Evolutionary conservation across 2,329 filamentous ascomycete genomes (phyloP).

Genomic region (Fusarium sp.): DNA sequence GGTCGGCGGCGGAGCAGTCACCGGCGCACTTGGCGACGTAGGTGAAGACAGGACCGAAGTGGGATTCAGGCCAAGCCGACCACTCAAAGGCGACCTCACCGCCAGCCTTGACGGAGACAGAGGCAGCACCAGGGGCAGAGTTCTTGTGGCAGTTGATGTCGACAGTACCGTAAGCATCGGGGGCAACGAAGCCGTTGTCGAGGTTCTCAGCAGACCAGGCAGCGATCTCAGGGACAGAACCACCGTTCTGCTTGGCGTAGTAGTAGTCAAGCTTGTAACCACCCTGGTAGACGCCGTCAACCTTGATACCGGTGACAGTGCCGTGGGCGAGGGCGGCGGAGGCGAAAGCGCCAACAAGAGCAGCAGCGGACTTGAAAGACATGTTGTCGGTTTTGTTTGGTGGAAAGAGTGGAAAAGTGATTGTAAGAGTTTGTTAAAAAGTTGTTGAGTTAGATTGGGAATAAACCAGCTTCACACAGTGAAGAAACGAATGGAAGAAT

Average conservation of each 20-base stretch:
- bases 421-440: neutral
- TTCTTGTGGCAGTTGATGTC: slow-evolving; percentile 64
- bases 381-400: slow-evolving; percentile 22
- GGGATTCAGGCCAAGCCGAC: slow-evolving; percentile 57
- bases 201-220: slow-evolving; percentile 60
- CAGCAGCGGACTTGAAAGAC: slow-evolving; percentile 38
- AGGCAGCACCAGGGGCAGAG: slow-evolving; percentile 49
- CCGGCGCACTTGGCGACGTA: slow-evolving; percentile 71
- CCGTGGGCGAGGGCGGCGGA: slow-evolving; percentile 40
- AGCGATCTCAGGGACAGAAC: slow-evolving; percentile 33
- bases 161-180: slow-evolving; percentile 51
- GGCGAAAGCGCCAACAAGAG: slow-evolving; percentile 40
- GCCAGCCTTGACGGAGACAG: slow-evolving; percentile 56
- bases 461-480: slow-evolving; percentile 48
- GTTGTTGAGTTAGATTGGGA: slow-evolving; percentile 1
- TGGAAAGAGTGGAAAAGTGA: neutral
- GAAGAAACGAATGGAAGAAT: slow-evolving; percentile 42
- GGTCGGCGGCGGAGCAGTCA: slow-evolving; percentile 66
- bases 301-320: slow-evolving; percentile 41
- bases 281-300: slow-evolving; percentile 33
- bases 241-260: slow-evolving; percentile 38
- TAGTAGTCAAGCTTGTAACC: slow-evolving; percentile 40
- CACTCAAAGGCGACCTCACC: slow-evolving; percentile 56
- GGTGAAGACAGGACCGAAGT: slow-evolving; percentile 69
- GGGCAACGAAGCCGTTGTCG: slow-evolving; percentile 65